These are phyloP conservation scores for Acer negundo DNA, from an alignment of 345 rosid species.

Conservation along the genomic window DNA sequence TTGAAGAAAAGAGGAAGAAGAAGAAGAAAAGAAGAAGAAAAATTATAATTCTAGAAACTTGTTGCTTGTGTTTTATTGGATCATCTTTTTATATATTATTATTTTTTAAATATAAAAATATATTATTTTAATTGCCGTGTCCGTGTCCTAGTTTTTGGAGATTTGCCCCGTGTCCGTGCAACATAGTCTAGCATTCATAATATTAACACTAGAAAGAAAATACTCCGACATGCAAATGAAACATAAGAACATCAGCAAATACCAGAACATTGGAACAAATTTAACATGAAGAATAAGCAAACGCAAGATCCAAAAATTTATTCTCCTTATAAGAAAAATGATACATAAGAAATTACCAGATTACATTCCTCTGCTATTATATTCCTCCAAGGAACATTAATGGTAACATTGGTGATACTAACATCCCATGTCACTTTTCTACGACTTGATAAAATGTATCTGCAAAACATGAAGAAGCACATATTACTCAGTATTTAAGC, in stretches of 20 bases:
- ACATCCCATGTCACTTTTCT: constrained; percentile 67
- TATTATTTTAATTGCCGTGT: no score
- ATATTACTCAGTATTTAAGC: neutral
- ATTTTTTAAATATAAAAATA: no score
- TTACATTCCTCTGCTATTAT: constrained; percentile 42
- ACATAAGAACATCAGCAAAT: neutral
- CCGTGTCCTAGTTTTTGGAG: no score
- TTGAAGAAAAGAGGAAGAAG: no score
- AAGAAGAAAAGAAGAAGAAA: no score
- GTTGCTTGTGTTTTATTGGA: no score
- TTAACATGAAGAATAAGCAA: neutral
- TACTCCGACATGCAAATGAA: neutral
- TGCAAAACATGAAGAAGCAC: constrained; percentile 35
- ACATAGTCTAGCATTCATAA: neutral
- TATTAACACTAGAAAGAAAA: neutral
- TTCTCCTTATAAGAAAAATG: neutral
- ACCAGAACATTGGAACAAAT: neutral
- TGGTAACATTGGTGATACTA: constrained; percentile 42
- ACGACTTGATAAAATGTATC: constrained; percentile 64
- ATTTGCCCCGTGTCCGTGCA: no score
- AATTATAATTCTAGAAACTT: no score
- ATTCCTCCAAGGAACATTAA: constrained; percentile 54
- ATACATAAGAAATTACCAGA: constrained; percentile 56
- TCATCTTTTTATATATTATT: no score
- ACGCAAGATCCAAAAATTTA: neutral